Conservation (phyloP, 208 protist genomes). For the Leishmania arabica region DNA sequence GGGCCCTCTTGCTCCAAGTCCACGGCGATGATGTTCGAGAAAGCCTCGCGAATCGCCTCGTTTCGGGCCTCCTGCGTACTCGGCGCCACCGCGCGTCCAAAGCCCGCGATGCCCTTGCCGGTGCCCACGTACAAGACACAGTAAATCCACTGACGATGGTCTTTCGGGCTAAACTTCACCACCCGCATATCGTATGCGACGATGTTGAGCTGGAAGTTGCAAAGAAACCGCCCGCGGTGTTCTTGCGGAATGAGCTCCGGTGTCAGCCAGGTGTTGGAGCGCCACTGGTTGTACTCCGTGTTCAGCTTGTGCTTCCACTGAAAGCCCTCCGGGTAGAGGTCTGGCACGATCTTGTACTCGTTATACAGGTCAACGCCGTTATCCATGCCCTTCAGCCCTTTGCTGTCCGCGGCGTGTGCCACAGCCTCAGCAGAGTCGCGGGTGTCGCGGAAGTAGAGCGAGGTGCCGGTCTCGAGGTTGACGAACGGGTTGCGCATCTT, state of each 20-base stretch:
- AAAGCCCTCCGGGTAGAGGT: slow-evolving; percentile 93
- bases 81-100: slow-evolving; percentile 88
- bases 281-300: slow-evolving; percentile 94
- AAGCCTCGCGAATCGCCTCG: slow-evolving; percentile 90
- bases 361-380: slow-evolving; percentile 92
- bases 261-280: slow-evolving; percentile 93
- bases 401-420: slow-evolving; percentile 84
- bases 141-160: slow-evolving; percentile 94
- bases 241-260: slow-evolving; percentile 92
- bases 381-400: slow-evolving; percentile 93
- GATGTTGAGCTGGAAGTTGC: slow-evolving; percentile 94
- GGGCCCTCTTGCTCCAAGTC: slow-evolving; percentile 94
- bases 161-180: slow-evolving; percentile 93
- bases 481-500: slow-evolving; percentile 95
- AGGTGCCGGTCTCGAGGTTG: slow-evolving; percentile 90
- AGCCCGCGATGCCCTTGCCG: slow-evolving; percentile 92
- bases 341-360: slow-evolving; percentile 93
- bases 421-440: slow-evolving; percentile 87
- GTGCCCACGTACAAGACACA: slow-evolving; percentile 92
- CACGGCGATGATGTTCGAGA: slow-evolving; percentile 93
- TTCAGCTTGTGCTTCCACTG: slow-evolving; percentile 95
- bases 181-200: slow-evolving; percentile 93
- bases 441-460: slow-evolving; percentile 92
- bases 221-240: slow-evolving; percentile 92
- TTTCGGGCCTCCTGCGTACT: slow-evolving; percentile 91